phyloP scores from a whole-genome alignment of 768 basidiomycete genomes.

The Amanita inopinata region DNA sequence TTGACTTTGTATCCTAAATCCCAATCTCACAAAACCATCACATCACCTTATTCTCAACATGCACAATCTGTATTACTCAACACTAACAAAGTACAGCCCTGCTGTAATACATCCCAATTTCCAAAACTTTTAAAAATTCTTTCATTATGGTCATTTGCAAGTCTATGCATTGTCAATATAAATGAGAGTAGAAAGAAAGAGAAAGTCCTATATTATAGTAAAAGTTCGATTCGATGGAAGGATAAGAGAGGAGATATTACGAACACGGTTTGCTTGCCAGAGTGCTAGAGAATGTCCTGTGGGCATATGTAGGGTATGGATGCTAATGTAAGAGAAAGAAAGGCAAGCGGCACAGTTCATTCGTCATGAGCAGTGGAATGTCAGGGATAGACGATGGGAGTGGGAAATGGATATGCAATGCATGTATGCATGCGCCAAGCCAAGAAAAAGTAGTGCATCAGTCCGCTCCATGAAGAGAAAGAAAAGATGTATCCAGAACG shows the following conservation, averaged over 20 bases:
- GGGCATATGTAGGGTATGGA: constrained; percentile 6
- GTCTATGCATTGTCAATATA: constrained; percentile 3
- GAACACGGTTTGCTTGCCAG: too few species aligned
- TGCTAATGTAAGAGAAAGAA: neutral
- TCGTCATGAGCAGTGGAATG: constrained; percentile 1
- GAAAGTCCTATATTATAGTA: neutral
- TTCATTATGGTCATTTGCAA: too few species aligned
- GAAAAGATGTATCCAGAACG: neutral
- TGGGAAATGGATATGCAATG: neutral
- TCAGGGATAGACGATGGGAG: too few species aligned
- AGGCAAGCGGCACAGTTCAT: neutral
- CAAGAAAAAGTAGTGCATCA: neutral
- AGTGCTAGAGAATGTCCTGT: constrained; percentile 4
- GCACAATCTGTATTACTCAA: too few species aligned
- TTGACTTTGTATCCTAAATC: too few species aligned
- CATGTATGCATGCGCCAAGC: constrained; percentile 3
- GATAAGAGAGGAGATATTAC: too few species aligned
- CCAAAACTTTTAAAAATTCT: too few species aligned
- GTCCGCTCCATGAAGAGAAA: neutral
- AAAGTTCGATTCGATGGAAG: neutral
- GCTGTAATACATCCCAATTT: too few species aligned
- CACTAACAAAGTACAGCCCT: too few species aligned
- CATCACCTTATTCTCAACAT: too few species aligned
- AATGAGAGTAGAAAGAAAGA: neutral
- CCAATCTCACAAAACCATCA: too few species aligned